These are phyloP conservation scores for Sphagnurus paluster DNA, from an alignment of 1,284 basidiomycete species.

Conservation along the genomic window DNA sequence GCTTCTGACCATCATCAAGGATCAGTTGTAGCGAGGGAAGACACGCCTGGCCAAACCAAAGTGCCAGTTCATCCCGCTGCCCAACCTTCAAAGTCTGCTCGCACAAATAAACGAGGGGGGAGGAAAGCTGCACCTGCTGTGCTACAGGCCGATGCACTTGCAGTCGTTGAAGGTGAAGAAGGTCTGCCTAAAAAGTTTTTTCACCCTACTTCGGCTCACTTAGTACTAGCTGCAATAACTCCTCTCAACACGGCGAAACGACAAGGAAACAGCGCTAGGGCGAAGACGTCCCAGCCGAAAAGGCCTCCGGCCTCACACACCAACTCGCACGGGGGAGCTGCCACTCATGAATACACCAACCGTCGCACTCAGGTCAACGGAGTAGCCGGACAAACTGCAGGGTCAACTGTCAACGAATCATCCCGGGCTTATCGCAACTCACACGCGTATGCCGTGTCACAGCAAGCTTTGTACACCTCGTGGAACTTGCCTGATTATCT, in stretches of 20 bases:
- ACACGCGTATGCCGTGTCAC: conserved; percentile 74
- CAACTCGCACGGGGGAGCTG: conserved; percentile 40
- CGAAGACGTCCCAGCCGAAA: conserved; percentile 46
- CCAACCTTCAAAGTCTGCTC: conserved; percentile 28
- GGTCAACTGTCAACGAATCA: conserved; percentile 26
- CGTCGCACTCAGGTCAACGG: conserved; percentile 46
- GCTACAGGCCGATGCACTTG: conserved; percentile 38
- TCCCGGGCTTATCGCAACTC: conserved; percentile 69
- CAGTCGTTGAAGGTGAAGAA: conserved; percentile 60
- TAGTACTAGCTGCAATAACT: conserved; percentile 12
- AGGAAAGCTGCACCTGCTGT: conserved; percentile 39
- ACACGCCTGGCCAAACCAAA: conserved; percentile 37
- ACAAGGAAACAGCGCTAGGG: conserved; percentile 45
- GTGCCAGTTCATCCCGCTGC: conserved; percentile 26
- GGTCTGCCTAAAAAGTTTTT: conserved; percentile 37
- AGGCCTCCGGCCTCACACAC: conserved; percentile 46
- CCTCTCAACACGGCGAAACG: conserved; percentile 34
- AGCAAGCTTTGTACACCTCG: conserved; percentile 73
- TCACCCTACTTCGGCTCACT: not conserved
- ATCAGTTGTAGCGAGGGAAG: conserved; percentile 42
- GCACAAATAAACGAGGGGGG: conserved; percentile 43
- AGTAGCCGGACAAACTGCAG: conserved; percentile 24
- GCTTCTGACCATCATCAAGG: conserved; percentile 57
- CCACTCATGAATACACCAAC: conserved; percentile 43
- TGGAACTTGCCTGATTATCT: conserved; percentile 97